Evolutionary conservation across 2,329 filamentous ascomycete species (phyloP).

Genomic region (Aspergillus piperis): DNA sequence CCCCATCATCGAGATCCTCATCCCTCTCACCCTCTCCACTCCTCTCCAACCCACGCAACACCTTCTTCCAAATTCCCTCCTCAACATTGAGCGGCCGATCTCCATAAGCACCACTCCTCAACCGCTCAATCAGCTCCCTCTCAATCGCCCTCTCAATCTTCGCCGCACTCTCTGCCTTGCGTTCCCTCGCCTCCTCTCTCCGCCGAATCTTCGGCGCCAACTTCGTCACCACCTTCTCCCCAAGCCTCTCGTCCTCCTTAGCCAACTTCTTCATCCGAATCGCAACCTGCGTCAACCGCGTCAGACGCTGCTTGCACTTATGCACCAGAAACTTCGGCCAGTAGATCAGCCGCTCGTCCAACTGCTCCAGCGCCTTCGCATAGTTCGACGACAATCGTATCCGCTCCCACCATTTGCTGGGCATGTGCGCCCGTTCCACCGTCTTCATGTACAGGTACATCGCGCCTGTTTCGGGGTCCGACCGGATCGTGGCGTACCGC

Average conservation of each 20-base stretch:
- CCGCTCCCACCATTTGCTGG: slow-evolving; percentile 90
- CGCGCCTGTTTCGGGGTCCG: slow-evolving; percentile 74
- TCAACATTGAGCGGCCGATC: slow-evolving; percentile 94
- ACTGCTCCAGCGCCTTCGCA: slow-evolving; percentile 79
- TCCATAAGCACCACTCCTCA: slow-evolving; percentile 91
- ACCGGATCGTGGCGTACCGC: slow-evolving; percentile 87
- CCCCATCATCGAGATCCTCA: slow-evolving; percentile 84
- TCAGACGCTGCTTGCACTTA: slow-evolving; percentile 96
- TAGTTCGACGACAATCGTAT: slow-evolving; percentile 91
- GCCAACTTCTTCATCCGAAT: slow-evolving; percentile 75
- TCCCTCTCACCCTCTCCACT: slow-evolving; percentile 80
- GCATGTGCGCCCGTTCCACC: slow-evolving; percentile 82
- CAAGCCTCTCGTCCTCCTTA: slow-evolving; percentile 84
- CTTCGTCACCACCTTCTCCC: slow-evolving; percentile 84
- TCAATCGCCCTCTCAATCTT: slow-evolving; percentile 97
- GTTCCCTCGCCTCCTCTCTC: slow-evolving; percentile 72
- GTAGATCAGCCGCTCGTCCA: slow-evolving; percentile 84
- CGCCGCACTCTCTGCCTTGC: slow-evolving; percentile 77
- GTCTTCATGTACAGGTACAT: slow-evolving; percentile 98
- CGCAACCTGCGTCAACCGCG: slow-evolving; percentile 85
- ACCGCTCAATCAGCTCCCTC: slow-evolving; percentile 84
- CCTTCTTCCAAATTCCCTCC: slow-evolving; percentile 95
- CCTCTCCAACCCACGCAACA: slow-evolving; percentile 84
- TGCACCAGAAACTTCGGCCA: slow-evolving; percentile 92
- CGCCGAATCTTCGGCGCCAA: slow-evolving; percentile 85